phyloP scores from a whole-genome alignment of 495 filamentous ascomycete genomes.

The Aspergillus ellipticus region DNA sequence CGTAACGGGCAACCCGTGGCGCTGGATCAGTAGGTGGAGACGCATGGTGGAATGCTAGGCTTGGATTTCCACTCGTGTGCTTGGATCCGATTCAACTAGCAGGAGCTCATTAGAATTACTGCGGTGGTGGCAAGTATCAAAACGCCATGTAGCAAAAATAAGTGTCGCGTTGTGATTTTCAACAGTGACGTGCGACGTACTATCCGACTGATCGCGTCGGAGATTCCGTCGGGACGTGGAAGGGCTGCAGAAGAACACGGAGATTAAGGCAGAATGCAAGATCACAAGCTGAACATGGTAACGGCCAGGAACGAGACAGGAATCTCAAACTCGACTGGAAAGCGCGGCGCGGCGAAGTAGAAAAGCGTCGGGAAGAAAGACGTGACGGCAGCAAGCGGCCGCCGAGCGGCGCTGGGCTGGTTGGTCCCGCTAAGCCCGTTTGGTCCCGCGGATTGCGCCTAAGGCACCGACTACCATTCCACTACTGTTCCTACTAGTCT shows the following conservation, averaged over 20 bases:
- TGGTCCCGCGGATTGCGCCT: background rate
- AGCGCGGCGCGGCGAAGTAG: background rate
- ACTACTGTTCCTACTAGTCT: too few species aligned
- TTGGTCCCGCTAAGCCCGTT: constrained; percentile 6
- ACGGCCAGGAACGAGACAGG: background rate
- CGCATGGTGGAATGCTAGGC: constrained; percentile 55
- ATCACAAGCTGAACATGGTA: background rate
- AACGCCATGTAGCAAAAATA: background rate
- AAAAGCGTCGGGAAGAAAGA: constrained; percentile 4
- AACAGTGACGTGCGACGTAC: background rate
- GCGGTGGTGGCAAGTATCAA: background rate
- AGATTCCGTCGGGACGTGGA: background rate
- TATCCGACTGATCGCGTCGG: background rate
- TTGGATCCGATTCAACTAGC: background rate
- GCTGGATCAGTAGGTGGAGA: constrained; percentile 75
- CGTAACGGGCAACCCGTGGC: constrained; percentile 73
- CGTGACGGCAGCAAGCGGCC: background rate
- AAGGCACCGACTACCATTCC: background rate
- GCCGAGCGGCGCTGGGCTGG: background rate
- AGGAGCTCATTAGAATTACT: background rate
- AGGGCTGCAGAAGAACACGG: background rate
- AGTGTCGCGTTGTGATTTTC: background rate
- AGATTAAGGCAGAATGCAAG: background rate
- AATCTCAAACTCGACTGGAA: background rate
- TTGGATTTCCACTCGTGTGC: background rate